Evolutionary conservation across 2,329 filamentous ascomycete genomes (phyloP).

Genomic region (Ascochyta fabae): DNA sequence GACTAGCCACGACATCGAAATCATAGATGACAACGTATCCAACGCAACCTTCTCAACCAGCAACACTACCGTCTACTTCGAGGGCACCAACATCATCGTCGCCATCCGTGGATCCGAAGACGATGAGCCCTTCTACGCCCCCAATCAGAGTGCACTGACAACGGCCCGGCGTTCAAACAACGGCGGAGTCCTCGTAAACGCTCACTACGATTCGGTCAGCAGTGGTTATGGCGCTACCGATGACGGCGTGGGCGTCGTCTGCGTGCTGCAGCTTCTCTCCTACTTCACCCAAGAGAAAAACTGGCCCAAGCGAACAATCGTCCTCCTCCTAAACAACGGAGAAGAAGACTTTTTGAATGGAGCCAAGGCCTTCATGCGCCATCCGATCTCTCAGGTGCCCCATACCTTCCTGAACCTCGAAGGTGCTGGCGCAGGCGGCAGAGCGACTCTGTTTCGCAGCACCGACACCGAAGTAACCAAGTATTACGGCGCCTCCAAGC

Average conservation of each 20-base stretch:
- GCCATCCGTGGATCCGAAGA: constrained; percentile 85
- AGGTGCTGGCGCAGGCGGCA: constrained; percentile 88
- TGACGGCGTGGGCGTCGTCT: constrained; percentile 89
- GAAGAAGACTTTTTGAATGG: constrained; percentile 94
- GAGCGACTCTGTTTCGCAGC: constrained; percentile 84
- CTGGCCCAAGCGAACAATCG: constrained; percentile 78
- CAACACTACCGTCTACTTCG: constrained; percentile 75
- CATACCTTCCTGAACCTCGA: constrained; percentile 95
- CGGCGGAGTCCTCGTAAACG: constrained; percentile 88
- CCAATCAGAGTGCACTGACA: constrained; percentile 60
- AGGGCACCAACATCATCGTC: constrained; percentile 89
- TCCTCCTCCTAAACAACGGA: constrained; percentile 90
- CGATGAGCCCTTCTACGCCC: constrained; percentile 65
- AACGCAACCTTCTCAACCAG: constrained; percentile 74
- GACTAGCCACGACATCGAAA: constrained; percentile 56
- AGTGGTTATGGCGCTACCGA: constrained; percentile 94
- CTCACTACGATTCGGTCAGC: constrained; percentile 92
- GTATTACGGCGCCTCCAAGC: constrained; percentile 72
- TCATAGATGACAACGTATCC: constrained; percentile 80
- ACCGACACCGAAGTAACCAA: constrained; percentile 86
- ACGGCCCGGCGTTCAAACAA: constrained; percentile 57
- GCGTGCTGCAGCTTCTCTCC: constrained; percentile 81
- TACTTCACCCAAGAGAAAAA: constrained; percentile 77
- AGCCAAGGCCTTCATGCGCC: constrained; percentile 81
- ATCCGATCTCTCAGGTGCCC: constrained; percentile 78